Conservation (phyloP, 345 rosid genomes). For the Aquilaria yunnanensis region DNA sequence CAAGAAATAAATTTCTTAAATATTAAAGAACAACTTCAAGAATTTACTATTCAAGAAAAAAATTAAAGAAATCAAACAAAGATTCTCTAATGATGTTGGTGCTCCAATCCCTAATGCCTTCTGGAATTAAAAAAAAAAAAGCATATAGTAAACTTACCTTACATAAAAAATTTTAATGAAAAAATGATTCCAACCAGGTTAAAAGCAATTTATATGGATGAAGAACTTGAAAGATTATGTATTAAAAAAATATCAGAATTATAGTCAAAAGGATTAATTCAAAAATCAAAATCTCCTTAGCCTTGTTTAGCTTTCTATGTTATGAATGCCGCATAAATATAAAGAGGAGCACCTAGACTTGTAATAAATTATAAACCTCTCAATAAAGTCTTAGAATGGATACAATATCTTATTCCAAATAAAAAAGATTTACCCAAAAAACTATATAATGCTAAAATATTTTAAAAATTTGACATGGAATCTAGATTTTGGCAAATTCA, state of each 20-base stretch:
- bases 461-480: background rate
- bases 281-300: background rate
- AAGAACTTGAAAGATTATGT: background rate
- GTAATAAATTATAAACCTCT: background rate
- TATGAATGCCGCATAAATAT: background rate
- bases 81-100: background rate
- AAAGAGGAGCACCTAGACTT: background rate
- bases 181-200: background rate
- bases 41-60: too few relatives aligned
- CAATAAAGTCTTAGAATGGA: background rate
- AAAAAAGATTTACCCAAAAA: too few relatives aligned
- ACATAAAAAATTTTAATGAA: background rate
- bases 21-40: too few relatives aligned
- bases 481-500: too few relatives aligned
- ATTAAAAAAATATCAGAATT: too few relatives aligned
- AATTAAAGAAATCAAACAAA: too few relatives aligned
- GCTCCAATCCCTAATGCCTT: background rate
- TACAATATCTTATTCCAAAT: background rate
- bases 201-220: background rate
- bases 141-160: background rate
- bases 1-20: too few relatives aligned
- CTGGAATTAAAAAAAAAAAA: background rate
- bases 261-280: too few relatives aligned
- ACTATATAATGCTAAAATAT: background rate
- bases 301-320: background rate